Percentiles rank a stretch among this genome's conserved stretches.
These are phyloP conservation scores for Magnolia officinalis DNA, from an alignment of 164 flowering plant species.

Conservation along the genomic window DNA sequence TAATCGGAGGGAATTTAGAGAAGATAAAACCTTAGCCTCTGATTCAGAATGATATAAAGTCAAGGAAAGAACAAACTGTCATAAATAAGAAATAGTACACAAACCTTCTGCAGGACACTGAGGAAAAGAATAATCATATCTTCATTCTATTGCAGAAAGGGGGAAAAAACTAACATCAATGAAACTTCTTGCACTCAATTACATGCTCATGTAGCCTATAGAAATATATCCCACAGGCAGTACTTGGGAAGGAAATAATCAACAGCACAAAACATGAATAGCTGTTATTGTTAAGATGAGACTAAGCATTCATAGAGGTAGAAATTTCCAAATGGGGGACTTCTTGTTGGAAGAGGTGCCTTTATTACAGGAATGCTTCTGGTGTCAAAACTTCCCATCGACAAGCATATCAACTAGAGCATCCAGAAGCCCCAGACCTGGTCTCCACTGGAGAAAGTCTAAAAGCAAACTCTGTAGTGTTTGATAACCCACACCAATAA, in stretches of 20 bases:
- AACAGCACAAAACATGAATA: neutral
- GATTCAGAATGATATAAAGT: constrained; percentile 13
- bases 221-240: neutral
- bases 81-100: constrained; percentile 18
- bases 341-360: constrained; percentile 30
- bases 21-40: constrained; percentile 60
- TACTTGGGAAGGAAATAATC: neutral
- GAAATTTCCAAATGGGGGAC: neutral
- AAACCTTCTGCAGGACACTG: constrained; percentile 84
- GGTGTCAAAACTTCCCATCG: constrained; percentile 79
- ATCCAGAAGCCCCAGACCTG: constrained; percentile 65
- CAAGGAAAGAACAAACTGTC: neutral
- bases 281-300: neutral
- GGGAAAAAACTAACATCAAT: constrained; percentile 11
- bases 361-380: constrained; percentile 56
- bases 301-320: neutral
- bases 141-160: constrained; percentile 65
- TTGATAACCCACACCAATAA: constrained; percentile 89
- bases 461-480: constrained; percentile 80
- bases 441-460: constrained; percentile 75
- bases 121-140: constrained; percentile 85
- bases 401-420: constrained; percentile 97
- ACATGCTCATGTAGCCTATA: neutral
- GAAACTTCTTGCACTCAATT: neutral
- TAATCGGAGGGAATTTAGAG: no score